phyloP scores from a whole-genome alignment of 768 basidiomycete species.

The Obba rivulosa region DNA sequence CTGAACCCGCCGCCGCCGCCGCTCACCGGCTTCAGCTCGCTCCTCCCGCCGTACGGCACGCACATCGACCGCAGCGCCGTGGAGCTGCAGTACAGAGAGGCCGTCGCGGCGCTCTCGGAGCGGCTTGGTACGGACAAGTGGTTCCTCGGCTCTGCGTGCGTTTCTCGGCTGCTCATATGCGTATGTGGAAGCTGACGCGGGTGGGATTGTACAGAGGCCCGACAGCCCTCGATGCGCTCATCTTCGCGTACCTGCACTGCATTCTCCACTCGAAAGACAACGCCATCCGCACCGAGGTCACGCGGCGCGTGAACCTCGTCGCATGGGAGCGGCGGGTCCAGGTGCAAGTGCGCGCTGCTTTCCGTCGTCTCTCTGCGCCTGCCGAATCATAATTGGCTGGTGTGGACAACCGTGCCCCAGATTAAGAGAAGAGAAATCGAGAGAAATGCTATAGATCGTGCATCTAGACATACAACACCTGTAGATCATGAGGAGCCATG shows the following conservation, averaged over 20 bases:
- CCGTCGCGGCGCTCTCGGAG: slow-evolving; percentile 67
- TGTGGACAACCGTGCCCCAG: neutral
- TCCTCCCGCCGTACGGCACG: slow-evolving; percentile 55
- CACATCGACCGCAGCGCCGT: slow-evolving; percentile 48
- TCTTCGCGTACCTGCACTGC: slow-evolving; percentile 76
- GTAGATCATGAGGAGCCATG: too few relatives aligned
- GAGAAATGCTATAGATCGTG: too few relatives aligned
- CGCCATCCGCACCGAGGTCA: slow-evolving; percentile 56
- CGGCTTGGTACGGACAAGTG: slow-evolving; percentile 73
- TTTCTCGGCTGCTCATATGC: slow-evolving; percentile 1
- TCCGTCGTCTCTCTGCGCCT: slow-evolving; percentile 19
- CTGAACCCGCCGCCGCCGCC: slow-evolving; percentile 66
- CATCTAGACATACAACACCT: too few relatives aligned
- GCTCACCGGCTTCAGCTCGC: slow-evolving; percentile 59
- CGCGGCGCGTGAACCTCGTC: slow-evolving; percentile 69
- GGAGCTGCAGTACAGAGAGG: slow-evolving; percentile 60
- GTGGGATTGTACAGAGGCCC: slow-evolving; percentile 47
- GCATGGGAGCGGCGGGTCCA: slow-evolving; percentile 75
- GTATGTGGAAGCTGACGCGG: neutral
- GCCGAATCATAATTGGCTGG: neutral
- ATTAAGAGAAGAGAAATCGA: neutral
- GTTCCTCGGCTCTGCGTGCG: slow-evolving; percentile 74
- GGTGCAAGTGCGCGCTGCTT: slow-evolving; percentile 48
- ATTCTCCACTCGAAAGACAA: slow-evolving; percentile 42
- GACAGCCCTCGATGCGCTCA: slow-evolving; percentile 76